phyloP scores from a whole-genome alignment of 164 flowering plant genomes.

The Dillenia suffruticosa region DNA sequence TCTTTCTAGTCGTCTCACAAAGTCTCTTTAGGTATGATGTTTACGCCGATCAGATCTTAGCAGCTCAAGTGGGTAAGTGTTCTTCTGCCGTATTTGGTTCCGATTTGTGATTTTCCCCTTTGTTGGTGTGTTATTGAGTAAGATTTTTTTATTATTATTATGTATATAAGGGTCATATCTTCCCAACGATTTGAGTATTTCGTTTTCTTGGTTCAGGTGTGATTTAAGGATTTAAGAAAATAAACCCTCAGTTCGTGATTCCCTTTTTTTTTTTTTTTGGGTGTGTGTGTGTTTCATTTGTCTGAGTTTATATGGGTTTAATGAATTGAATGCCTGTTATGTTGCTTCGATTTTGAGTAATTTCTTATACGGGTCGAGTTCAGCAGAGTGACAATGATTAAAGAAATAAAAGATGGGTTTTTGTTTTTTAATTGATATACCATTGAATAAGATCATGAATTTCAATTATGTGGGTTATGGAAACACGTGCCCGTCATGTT shows the following conservation, averaged over 20 bases:
- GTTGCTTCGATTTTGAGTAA: too few relatives aligned
- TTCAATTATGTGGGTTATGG: too few relatives aligned
- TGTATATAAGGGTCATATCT: not conserved
- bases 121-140: not conserved
- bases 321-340: too few relatives aligned
- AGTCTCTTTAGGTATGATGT: constrained; percentile 15
- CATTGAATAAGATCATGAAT: too few relatives aligned
- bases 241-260: not conserved
- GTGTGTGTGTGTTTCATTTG: too few relatives aligned
- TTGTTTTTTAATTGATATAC: too few relatives aligned
- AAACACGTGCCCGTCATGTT: too few relatives aligned
- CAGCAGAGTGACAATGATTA: too few relatives aligned
- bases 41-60: constrained; percentile 51
- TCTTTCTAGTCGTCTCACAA: constrained; percentile 10
- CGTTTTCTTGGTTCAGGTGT: too few relatives aligned
- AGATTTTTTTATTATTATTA: not conserved
- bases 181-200: not conserved
- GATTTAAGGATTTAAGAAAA: not conserved
- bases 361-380: too few relatives aligned
- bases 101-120: not conserved
- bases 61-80: constrained; percentile 43
- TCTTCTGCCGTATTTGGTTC: not conserved
- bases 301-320: too few relatives aligned
- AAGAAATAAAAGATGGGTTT: too few relatives aligned
- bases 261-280: not conserved